Evolutionary conservation across 768 basidiomycete species (phyloP).

Genomic region (Lentinula edodes): DNA sequence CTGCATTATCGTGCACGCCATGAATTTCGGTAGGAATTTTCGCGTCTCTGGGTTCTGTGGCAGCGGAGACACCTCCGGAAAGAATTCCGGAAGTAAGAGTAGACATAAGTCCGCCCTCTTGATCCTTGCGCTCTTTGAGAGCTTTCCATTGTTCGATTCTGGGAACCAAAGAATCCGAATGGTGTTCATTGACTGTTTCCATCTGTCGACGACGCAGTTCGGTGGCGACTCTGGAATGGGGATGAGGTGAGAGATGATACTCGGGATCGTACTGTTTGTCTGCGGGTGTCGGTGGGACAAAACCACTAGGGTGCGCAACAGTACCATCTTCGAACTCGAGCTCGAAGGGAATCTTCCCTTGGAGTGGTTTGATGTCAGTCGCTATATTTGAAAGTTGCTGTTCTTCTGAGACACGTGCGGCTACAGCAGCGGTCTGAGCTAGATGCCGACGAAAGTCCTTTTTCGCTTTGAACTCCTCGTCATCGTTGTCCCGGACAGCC

Average conservation of each 20-base stretch:
- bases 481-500: not conserved
- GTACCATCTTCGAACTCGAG: slow-evolving; percentile 30
- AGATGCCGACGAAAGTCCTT: slow-evolving; percentile 3
- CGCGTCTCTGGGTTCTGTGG: slow-evolving; percentile 15
- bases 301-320: slow-evolving; percentile 35
- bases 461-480: not conserved
- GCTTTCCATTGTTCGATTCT: slow-evolving; percentile 8
- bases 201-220: slow-evolving; percentile 3
- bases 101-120: slow-evolving; percentile 21
- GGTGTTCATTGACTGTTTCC: slow-evolving; percentile 2
- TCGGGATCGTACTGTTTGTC: slow-evolving; percentile 25
- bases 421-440: slow-evolving; percentile 24
- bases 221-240: not conserved
- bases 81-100: slow-evolving; percentile 19
- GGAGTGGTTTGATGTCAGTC: slow-evolving; percentile 13
- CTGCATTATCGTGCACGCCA: slow-evolving; percentile 5
- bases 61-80: slow-evolving; percentile 18
- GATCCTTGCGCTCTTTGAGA: slow-evolving; percentile 9
- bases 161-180: slow-evolving; percentile 7
- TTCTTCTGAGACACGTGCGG: slow-evolving; percentile 23
- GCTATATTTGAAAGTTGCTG: slow-evolving; percentile 17
- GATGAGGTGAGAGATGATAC: slow-evolving; percentile 7
- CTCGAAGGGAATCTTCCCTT: slow-evolving; percentile 39
- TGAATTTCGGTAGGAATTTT: slow-evolving; percentile 23
- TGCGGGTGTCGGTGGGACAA: slow-evolving; percentile 35